Evolutionary conservation across 352 stramenopile species (phyloP), one percentile per base, ranked within the genome.

Genomic region (Pelagophyceae sp.): DNA sequence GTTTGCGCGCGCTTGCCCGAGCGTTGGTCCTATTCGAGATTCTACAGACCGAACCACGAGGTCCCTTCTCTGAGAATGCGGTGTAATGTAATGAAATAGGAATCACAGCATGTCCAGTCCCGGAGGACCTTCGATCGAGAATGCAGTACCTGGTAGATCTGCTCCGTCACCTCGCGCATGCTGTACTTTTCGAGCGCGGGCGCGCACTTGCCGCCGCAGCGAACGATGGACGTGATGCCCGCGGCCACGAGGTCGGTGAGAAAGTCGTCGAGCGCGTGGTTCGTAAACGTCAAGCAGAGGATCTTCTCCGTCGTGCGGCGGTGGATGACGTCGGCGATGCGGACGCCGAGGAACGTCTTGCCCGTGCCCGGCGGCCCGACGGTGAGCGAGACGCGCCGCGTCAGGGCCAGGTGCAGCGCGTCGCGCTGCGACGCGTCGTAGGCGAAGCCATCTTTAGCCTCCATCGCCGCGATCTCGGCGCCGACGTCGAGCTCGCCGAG

Each of bases 211-310:
- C 83, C 79, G 72, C 87, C 86, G 19, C 90, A 77, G 72, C 87
- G 86, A 20, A 91, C 84, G n/a, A 82, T 67, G 75, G 71, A 67
- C 35, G 33, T 75, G 32, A 87, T 83, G 50, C 76, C 77, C 69
- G 87, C 82, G 23, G 90, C 31, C 27, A 92, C 75, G 63, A 84
- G 81, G 51, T 85, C 86, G n/a, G n/a, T n/a, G 37, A 90, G 79
- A 74, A 92, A 92, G 78, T 90, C 86, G 72, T 91, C 86, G 38
- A 92, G 80, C 20, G 87, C 87, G 69, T 92, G 86, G 80, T 92
- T 92, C 27, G 87, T 92, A 76, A 87, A 90, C 80, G 85, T 90
- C 29, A 91, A 85, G 51, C 84, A 78, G 2, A 91, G 75, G 37
- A 91, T 85, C 0, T 32, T 35, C 15, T 81, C 81, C 54, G 19